A percentile compares a stretch with the other conserved stretches of the same genome.
Evolutionary conservation across 2,329 filamentous ascomycete species (phyloP).

Genomic region (Fusarium haematococcum): DNA sequence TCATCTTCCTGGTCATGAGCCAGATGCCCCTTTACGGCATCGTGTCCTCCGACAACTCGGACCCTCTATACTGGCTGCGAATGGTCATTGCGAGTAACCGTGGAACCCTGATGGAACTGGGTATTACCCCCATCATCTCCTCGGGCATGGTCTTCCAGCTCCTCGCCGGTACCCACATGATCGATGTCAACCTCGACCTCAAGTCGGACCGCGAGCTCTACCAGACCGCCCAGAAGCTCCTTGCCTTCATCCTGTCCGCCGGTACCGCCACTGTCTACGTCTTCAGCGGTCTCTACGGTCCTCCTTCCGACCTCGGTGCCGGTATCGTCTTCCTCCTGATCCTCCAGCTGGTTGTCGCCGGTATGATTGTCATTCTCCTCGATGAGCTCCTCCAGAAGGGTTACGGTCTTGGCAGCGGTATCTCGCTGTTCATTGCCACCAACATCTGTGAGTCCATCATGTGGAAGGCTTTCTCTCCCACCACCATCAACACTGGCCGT

Average conservation of each 20-base stretch:
- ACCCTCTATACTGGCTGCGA: slow-evolving; percentile 98
- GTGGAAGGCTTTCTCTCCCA: slow-evolving; percentile 99
- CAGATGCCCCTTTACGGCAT: slow-evolving; percentile 99
- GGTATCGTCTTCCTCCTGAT: slow-evolving; percentile 99
- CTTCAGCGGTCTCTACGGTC: slow-evolving; percentile 96
- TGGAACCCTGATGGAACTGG: slow-evolving; percentile 94
- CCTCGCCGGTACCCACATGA: slow-evolving; percentile 98
- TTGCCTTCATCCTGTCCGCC: slow-evolving; percentile 97
- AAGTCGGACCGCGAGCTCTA: slow-evolving; percentile 99
- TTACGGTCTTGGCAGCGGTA: slow-evolving; percentile 97
- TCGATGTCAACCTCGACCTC: slow-evolving; percentile 99
- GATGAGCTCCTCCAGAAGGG: slow-evolving; percentile 99
- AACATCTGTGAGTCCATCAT: slow-evolving; percentile 99
- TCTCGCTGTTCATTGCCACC: slow-evolving; percentile 99
- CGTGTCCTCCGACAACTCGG: slow-evolving; percentile 97
- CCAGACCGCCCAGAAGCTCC: slow-evolving; percentile 99
- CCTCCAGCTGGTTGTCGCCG: slow-evolving; percentile 96
- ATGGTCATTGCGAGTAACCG: slow-evolving; percentile 99
- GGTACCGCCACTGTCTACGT: slow-evolving; percentile 98
- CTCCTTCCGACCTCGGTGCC: slow-evolving; percentile 94
- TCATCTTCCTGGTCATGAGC: slow-evolving; percentile 99
- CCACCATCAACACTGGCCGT: slow-evolving; percentile 98
- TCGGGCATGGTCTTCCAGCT: slow-evolving; percentile 99
- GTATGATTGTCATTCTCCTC: slow-evolving; percentile 98
- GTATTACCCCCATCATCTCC: slow-evolving; percentile 98